Conservation (phyloP, 257 asterid species). For the Nemophila menziesii region DNA sequence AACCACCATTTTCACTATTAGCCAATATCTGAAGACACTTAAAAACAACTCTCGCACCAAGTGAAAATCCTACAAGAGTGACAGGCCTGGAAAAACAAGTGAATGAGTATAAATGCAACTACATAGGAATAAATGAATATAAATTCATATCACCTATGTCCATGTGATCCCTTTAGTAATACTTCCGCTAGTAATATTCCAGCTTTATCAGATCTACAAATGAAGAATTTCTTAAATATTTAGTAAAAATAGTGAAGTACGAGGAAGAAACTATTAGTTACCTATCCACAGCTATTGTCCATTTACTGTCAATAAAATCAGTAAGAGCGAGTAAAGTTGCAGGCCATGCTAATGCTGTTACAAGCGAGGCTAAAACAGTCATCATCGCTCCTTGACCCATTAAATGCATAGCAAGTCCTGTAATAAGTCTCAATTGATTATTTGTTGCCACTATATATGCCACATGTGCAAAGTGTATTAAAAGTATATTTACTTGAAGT, state of each 20-base stretch:
- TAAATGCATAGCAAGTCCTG: conserved; percentile 67
- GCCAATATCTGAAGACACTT: conserved; percentile 80
- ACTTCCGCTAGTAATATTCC: conserved; percentile 88
- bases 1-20: conserved; percentile 52
- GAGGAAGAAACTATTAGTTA: conserved; percentile 9
- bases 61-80: conserved; percentile 90
- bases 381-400: conserved; percentile 94
- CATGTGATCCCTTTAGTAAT: conserved; percentile 72
- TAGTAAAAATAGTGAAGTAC: not conserved
- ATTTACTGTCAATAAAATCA: conserved; percentile 84
- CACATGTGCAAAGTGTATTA: conserved; percentile 12
- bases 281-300: conserved; percentile 93
- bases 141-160: no score
- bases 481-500: conserved; percentile 59
- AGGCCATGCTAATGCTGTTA: conserved; percentile 92
- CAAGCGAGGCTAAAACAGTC: conserved; percentile 71
- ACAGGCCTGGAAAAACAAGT: conserved; percentile 84
- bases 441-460: not conserved
- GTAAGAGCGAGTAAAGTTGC: conserved; percentile 61
- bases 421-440: conserved; percentile 11
- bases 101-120: conserved; percentile 8
- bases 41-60: conserved; percentile 91
- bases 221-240: conserved; percentile 4
- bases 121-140: conserved; percentile 10
- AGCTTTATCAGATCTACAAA: conserved; percentile 78